Conservation (phyloP, 345 rosid species). For the Citrus trifoliata region DNA sequence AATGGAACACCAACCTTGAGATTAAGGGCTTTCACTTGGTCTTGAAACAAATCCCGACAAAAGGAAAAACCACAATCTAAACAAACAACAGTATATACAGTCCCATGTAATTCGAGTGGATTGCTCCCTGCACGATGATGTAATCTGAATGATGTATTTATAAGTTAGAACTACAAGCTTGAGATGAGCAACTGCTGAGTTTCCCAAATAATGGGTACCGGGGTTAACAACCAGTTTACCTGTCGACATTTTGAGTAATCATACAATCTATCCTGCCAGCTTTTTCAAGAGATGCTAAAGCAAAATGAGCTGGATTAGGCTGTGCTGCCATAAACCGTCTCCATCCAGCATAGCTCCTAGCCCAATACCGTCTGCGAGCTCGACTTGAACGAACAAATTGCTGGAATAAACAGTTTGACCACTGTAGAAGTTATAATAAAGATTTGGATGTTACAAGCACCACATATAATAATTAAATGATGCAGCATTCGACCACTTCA, state of each 20-base stretch:
- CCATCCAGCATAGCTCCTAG: constrained; percentile 98
- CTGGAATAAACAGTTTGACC: constrained; percentile 27
- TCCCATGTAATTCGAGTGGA: constrained; percentile 88
- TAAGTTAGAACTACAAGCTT: constrained; percentile 9
- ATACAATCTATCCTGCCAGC: constrained; percentile 66
- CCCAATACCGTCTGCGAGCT: constrained; percentile 88
- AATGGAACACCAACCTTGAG: constrained; percentile 56
- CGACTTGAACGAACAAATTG: constrained; percentile 67
- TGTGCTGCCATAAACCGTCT: constrained; percentile 72
- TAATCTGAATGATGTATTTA: constrained; percentile 40
- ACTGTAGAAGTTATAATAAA: neutral
- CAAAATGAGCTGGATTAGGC: constrained; percentile 69
- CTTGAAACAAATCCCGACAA: constrained; percentile 59
- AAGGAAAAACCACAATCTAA: constrained; percentile 71
- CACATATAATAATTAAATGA: neutral
- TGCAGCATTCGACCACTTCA: neutral
- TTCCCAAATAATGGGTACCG: constrained; percentile 4
- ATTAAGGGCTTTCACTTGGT: constrained; percentile 75
- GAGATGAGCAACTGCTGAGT: constrained; percentile 8
- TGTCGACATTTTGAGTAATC: constrained; percentile 91
- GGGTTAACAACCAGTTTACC: constrained; percentile 31
- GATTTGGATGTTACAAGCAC: neutral
- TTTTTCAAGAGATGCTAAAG: constrained; percentile 79
- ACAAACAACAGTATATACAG: constrained; percentile 74
- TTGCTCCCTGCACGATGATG: constrained; percentile 90